Evolutionary conservation across 1,284 basidiomycete species (phyloP).

Genomic region (Retiboletus fuscus): DNA sequence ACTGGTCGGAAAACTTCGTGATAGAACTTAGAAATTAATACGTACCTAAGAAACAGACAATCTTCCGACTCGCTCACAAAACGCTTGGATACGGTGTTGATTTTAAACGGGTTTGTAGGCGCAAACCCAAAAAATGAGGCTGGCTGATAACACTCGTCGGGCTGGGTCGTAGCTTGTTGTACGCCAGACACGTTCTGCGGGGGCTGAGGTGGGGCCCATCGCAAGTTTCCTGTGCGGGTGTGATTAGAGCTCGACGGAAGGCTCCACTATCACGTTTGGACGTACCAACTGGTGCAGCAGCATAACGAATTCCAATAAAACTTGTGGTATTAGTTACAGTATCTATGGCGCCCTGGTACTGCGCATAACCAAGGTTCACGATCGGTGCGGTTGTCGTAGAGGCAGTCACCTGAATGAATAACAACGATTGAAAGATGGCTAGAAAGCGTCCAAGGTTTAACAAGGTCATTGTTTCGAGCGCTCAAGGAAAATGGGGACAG

Average conservation of each 20-base stretch:
- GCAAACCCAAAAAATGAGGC: not conserved
- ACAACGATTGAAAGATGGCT: conserved; percentile 9
- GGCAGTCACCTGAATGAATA: conserved; percentile 6
- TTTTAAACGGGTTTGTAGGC: conserved; percentile 1
- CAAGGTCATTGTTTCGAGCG: too few relatives aligned
- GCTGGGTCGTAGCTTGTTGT: conserved; percentile 29
- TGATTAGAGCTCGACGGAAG: too few relatives aligned
- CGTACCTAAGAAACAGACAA: conserved; percentile 49
- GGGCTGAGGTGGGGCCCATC: conserved; percentile 42
- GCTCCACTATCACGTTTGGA: not conserved
- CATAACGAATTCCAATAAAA: conserved; percentile 48
- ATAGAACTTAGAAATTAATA: not conserved
- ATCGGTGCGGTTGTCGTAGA: not conserved
- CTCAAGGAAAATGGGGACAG: too few relatives aligned
- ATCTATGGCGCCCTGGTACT: conserved; percentile 47
- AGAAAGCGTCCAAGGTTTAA: not conserved
- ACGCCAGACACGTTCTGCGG: conserved; percentile 22
- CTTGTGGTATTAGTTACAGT: conserved; percentile 38
- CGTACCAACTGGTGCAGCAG: conserved; percentile 45
- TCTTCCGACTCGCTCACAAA: conserved; percentile 39
- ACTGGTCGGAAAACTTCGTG: conserved; percentile 6
- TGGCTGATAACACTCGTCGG: conserved; percentile 33
- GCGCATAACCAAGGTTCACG: conserved; percentile 50
- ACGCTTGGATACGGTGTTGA: conserved; percentile 1
- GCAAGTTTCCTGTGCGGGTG: conserved; percentile 31